Conservation (phyloP, 2,329 filamentous ascomycete species). For the Grosmannia huntii region DNA sequence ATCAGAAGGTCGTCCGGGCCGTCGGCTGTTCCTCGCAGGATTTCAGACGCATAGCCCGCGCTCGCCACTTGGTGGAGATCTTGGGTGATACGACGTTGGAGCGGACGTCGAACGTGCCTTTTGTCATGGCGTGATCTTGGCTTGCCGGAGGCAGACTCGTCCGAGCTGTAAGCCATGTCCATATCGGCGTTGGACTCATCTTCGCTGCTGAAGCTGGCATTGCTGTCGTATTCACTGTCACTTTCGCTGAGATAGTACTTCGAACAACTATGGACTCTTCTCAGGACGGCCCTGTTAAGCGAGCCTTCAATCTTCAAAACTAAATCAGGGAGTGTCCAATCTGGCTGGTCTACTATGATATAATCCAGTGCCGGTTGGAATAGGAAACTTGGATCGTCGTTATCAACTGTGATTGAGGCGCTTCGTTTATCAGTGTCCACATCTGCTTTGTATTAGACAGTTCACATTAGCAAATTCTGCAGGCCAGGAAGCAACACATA, state of each 20-base stretch:
- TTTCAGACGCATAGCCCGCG: conserved; percentile 59
- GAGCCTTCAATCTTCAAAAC: neutral
- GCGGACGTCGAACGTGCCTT: neutral
- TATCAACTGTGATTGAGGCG: neutral
- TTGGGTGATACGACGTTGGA: conserved; percentile 25
- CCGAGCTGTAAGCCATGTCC: conserved; percentile 14
- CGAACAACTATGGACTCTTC: neutral
- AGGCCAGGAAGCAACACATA: neutral
- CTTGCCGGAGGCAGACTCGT: neutral
- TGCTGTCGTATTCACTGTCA: neutral
- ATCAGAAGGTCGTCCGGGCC: conserved; percentile 34
- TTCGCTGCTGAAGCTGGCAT: conserved; percentile 4
- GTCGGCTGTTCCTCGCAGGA: conserved; percentile 35
- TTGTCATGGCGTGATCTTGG: neutral
- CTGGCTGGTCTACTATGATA: neutral
- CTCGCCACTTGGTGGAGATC: conserved; percentile 50
- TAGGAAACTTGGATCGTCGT: neutral
- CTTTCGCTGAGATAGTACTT: neutral
- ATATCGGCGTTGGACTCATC: conserved; percentile 16
- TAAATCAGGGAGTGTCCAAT: neutral
- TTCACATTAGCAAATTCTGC: neutral
- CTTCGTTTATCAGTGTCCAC: neutral
- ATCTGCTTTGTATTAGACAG: neutral
- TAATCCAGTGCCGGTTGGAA: neutral
- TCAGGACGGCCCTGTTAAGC: neutral